These are phyloP conservation scores for Penicillium alfredii DNA, from an alignment of 495 filamentous ascomycete genomes.

Conservation along the genomic window DNA sequence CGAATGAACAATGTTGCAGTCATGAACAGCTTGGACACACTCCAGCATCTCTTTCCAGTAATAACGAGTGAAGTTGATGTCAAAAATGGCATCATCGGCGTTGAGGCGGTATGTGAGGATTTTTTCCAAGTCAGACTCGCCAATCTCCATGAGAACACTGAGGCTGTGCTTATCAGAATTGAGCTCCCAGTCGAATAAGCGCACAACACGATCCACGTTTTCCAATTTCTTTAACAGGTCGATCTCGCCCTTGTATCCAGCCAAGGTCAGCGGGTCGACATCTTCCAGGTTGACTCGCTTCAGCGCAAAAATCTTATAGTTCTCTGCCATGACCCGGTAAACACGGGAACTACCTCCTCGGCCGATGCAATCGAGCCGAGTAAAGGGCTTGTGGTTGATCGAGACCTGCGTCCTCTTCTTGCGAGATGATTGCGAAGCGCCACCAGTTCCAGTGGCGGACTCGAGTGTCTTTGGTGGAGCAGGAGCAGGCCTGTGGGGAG, in stretches of 20 bases:
- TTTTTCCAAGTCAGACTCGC: constrained; percentile 89
- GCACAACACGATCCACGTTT: constrained; percentile 81
- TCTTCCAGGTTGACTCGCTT: constrained; percentile 90
- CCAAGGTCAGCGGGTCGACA: constrained; percentile 73
- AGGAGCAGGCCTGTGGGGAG: constrained; percentile 72
- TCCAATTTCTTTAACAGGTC: constrained; percentile 78
- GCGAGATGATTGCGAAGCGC: constrained; percentile 62
- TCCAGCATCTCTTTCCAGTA: constrained; percentile 99
- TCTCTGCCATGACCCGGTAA: constrained; percentile 95
- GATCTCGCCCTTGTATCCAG: constrained; percentile 95
- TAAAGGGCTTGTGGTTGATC: constrained; percentile 89
- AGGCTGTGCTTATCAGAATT: constrained; percentile 83
- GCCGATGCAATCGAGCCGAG: constrained; percentile 81
- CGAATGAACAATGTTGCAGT: constrained; percentile 86
- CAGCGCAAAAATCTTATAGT: constrained; percentile 86
- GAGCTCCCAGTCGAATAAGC: constrained; percentile 86
- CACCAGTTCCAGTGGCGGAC: constrained; percentile 78
- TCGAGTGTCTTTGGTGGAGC: constrained; percentile 90
- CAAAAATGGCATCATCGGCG: constrained; percentile 68
- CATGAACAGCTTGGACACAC: constrained; percentile 84
- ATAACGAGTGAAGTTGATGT: constrained; percentile 85
- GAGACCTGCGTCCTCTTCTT: constrained; percentile 74
- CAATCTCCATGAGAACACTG: constrained; percentile 94
- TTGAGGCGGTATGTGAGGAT: constrained; percentile 70
- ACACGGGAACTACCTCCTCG: constrained; percentile 89